A percentile compares a stretch with the other conserved stretches of the same genome.
Conservation (phyloP, 208 protist genomes). For the Crithidia brevicula region DNA sequence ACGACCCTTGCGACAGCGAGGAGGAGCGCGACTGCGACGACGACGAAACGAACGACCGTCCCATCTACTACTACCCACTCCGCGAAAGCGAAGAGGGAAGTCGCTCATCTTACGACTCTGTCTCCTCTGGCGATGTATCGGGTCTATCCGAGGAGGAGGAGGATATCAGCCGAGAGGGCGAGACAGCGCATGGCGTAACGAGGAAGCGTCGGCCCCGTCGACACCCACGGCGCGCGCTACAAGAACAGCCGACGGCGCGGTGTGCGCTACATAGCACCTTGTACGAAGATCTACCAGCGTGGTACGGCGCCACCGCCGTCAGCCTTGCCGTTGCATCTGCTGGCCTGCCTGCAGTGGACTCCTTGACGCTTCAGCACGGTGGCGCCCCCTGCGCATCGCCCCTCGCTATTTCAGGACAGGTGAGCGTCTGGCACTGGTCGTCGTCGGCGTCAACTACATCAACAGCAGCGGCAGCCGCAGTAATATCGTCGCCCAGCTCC, state of each 20-base stretch:
- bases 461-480: neutral
- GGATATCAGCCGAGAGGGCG: no score
- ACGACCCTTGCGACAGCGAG: constrained; percentile 86
- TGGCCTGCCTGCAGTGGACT: neutral
- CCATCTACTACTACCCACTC: constrained; percentile 73
- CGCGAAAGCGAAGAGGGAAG: constrained; percentile 47
- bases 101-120: constrained; percentile 17
- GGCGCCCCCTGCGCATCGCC: constrained; percentile 31
- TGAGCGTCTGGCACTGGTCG: constrained; percentile 25
- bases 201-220: neutral
- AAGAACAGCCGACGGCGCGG: constrained; percentile 15
- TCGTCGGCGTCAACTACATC: neutral
- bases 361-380: constrained; percentile 30
- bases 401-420: constrained; percentile 18
- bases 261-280: constrained; percentile 47
- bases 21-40: constrained; percentile 81
- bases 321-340: constrained; percentile 6
- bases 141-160: neutral
- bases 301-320: constrained; percentile 45
- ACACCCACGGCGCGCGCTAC: constrained; percentile 8
- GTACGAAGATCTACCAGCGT: constrained; percentile 39
- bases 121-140: constrained; percentile 3
- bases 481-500: neutral
- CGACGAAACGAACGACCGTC: constrained; percentile 65
- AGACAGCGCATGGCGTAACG: neutral